These are phyloP conservation scores for Penicillium oxalicum DNA, from an alignment of 2,329 filamentous ascomycete genomes.

Conservation along the genomic window DNA sequence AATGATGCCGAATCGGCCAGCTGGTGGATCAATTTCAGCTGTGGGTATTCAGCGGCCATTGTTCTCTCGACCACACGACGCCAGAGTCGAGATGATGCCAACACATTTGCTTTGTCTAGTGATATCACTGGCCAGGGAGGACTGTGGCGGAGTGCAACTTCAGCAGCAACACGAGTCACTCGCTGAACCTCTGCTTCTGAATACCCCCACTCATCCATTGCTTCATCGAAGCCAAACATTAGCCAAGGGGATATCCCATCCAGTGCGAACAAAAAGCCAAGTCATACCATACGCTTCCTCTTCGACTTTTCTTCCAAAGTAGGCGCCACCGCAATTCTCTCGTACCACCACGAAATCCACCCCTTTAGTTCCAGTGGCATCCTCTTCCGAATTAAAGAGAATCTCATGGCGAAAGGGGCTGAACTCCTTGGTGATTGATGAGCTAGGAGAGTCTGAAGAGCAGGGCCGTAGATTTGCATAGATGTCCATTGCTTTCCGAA, in stretches of 20 bases:
- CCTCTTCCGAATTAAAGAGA: slow-evolving; percentile 39
- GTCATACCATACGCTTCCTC: slow-evolving; percentile 31
- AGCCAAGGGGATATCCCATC: slow-evolving; percentile 45
- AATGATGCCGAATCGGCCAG: slow-evolving; percentile 87
- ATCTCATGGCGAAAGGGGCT: slow-evolving; percentile 78
- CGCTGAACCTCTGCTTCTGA: slow-evolving; percentile 73
- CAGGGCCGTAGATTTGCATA: slow-evolving; percentile 86
- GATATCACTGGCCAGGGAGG: slow-evolving; percentile 71
- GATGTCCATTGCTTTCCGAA: slow-evolving; percentile 80
- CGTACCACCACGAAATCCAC: slow-evolving; percentile 66
- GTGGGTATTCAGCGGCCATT: slow-evolving; percentile 76
- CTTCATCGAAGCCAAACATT: slow-evolving; percentile 10
- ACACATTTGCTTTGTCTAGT: slow-evolving; percentile 88
- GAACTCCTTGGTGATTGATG: slow-evolving; percentile 65
- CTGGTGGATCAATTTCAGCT: slow-evolving; percentile 73
- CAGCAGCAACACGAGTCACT: slow-evolving; percentile 69
- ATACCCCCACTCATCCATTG: slow-evolving; percentile 78
- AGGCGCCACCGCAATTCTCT: slow-evolving; percentile 41
- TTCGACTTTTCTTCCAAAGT: slow-evolving; percentile 38
- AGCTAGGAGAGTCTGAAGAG: slow-evolving; percentile 65
- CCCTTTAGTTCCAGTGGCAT: slow-evolving; percentile 45
- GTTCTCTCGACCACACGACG: slow-evolving; percentile 73
- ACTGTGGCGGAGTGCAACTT: slow-evolving; percentile 66
- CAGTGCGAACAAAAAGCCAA: too few species aligned
- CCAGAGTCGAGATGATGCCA: slow-evolving; percentile 82